Percentiles rank a stretch among this genome's conserved stretches.
Evolutionary conservation across 495 filamentous ascomycete species (phyloP).

Genomic region (Sporormia fimetaria): DNA sequence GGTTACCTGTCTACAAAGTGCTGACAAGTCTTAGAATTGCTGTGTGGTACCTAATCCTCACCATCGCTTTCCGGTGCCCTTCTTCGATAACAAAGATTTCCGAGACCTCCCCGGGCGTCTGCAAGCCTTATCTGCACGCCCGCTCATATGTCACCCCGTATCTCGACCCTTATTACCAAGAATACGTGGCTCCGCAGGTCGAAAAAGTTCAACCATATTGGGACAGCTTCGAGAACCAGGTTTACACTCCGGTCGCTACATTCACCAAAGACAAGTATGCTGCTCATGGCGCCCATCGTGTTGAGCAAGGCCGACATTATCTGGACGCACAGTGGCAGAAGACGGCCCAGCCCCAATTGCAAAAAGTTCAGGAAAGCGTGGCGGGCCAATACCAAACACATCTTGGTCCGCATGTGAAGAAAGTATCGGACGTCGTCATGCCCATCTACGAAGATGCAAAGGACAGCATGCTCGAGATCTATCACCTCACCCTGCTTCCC

Average conservation of each 20-base stretch:
- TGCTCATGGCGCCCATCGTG: slow-evolving; percentile 66
- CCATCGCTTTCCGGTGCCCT: slow-evolving; percentile 74
- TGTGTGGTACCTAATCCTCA: slow-evolving; percentile 77
- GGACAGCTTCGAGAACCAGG: slow-evolving; percentile 47
- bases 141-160: slow-evolving; percentile 61
- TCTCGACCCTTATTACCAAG: slow-evolving; percentile 73
- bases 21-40: slow-evolving; percentile 44
- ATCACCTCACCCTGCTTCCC: slow-evolving; percentile 62
- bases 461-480: slow-evolving; percentile 50
- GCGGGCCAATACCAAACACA: slow-evolving; percentile 54
- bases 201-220: slow-evolving; percentile 67
- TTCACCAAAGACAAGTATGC: slow-evolving; percentile 53
- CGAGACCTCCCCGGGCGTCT: slow-evolving; percentile 63
- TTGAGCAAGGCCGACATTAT: slow-evolving; percentile 53
- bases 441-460: slow-evolving; percentile 64
- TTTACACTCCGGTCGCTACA: slow-evolving; percentile 54
- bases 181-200: slow-evolving; percentile 73
- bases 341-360: slow-evolving; percentile 60
- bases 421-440: slow-evolving; percentile 40
- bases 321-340: slow-evolving; percentile 65
- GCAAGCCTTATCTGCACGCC: slow-evolving; percentile 67
- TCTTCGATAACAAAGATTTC: slow-evolving; percentile 52
- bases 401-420: slow-evolving; percentile 63
- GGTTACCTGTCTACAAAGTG: neutral
- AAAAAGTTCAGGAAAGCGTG: slow-evolving; percentile 46